These are phyloP conservation scores for Ceratocystis cubensis DNA, from an alignment of 2,329 filamentous ascomycete genomes.

Conservation along the genomic window DNA sequence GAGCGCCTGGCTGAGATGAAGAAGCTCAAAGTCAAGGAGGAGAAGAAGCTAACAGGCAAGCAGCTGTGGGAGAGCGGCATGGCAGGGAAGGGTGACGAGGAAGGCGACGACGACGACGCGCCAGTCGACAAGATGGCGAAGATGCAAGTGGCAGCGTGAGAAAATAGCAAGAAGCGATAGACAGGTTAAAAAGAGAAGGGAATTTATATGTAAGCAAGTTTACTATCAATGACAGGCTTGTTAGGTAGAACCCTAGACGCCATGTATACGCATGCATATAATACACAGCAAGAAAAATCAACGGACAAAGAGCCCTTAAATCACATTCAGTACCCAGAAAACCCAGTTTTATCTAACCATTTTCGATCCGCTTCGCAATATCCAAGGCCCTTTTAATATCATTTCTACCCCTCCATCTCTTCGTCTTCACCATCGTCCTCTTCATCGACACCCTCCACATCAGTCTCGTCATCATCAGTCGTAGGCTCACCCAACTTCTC, in stretches of 20 bases:
- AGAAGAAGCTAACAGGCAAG: constrained; percentile 57
- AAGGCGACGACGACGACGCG: constrained; percentile 50
- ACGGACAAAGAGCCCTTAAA: constrained; percentile 1
- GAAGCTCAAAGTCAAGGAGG: constrained; percentile 55
- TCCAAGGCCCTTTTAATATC: background rate
- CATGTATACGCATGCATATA: background rate
- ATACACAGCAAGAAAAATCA: background rate
- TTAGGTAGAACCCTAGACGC: background rate
- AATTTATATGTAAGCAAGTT: constrained; percentile 12
- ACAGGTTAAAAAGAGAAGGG: background rate
- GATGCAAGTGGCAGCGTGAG: constrained; percentile 51
- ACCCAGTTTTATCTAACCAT: constrained; percentile 14
- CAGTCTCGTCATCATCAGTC: constrained; percentile 44
- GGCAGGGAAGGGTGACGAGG: constrained; percentile 52
- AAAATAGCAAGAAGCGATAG: background rate
- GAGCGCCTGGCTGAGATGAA: constrained; percentile 73
- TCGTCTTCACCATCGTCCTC: constrained; percentile 42
- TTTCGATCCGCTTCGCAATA: background rate
- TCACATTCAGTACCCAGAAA: constrained; percentile 1
- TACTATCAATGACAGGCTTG: background rate
- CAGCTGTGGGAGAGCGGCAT: constrained; percentile 70
- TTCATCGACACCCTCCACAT: constrained; percentile 39
- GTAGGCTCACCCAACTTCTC: constrained; percentile 50
- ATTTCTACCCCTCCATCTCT: constrained; percentile 38
- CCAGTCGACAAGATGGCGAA: constrained; percentile 50